A percentile compares a stretch with the other conserved stretches of the same genome.
phyloP scores from a whole-genome alignment of 2,329 filamentous ascomycete genomes.

The Fusarium sp. region DNA sequence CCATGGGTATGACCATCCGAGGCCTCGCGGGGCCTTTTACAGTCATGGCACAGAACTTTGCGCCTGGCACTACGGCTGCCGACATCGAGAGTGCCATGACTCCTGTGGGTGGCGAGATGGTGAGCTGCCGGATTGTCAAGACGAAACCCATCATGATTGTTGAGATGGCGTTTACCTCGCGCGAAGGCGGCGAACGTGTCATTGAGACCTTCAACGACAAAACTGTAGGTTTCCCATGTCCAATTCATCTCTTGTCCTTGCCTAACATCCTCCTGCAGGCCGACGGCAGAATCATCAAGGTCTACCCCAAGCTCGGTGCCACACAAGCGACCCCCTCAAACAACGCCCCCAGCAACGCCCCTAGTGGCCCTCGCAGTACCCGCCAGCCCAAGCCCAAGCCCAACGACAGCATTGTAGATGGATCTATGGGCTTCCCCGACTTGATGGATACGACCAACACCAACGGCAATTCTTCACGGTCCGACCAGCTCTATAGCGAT shows the following conservation, averaged over 20 bases:
- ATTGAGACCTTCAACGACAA: conserved; percentile 83
- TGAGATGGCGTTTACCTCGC: conserved; percentile 80
- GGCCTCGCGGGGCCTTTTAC: conserved; percentile 79
- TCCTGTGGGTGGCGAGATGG: conserved; percentile 77
- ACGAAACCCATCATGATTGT: conserved; percentile 79
- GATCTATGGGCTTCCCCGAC: conserved; percentile 66
- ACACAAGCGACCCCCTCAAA: conserved; percentile 46
- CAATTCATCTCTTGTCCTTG: not conserved
- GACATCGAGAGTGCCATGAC: conserved; percentile 87
- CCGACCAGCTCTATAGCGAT: conserved; percentile 65
- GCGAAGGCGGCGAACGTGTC: conserved; percentile 78
- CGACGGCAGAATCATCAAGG: conserved; percentile 79
- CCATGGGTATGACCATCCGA: conserved; percentile 73
- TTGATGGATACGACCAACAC: conserved; percentile 51
- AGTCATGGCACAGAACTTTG: conserved; percentile 85
- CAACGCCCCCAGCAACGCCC: conserved; percentile 44
- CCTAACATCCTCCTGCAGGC: conserved; percentile 60
- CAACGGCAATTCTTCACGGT: conserved; percentile 37
- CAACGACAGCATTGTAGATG: conserved; percentile 62
- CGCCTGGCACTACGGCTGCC: conserved; percentile 81
- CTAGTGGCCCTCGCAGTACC: conserved; percentile 46
- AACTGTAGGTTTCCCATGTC: conserved; percentile 65
- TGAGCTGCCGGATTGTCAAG: conserved; percentile 76
- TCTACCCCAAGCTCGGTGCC: conserved; percentile 74
- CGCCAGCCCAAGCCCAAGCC: conserved; percentile 38